Evolutionary conservation across 192 early-diverging fungal species (phyloP).

Genomic region (Podila horticola): DNA sequence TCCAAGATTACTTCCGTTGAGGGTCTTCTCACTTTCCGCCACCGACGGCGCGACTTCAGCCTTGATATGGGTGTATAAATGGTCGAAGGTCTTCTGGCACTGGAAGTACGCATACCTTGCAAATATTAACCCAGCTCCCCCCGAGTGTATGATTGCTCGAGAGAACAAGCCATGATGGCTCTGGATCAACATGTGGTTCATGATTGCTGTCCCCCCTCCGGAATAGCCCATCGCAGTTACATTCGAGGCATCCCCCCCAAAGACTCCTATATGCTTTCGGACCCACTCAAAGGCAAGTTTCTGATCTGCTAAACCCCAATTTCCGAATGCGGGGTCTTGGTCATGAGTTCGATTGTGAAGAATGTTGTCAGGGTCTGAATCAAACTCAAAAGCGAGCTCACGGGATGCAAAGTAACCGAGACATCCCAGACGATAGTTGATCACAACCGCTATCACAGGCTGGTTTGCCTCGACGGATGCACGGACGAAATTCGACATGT

Average conservation of each 20-base stretch:
- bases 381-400: not conserved
- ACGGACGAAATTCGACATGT: not conserved
- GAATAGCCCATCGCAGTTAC: not conserved
- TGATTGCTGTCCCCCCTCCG: not conserved
- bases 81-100: conserved; percentile 3
- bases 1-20: not conserved
- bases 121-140: not conserved
- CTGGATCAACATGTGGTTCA: not conserved
- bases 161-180: not conserved
- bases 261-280: not conserved
- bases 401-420: conserved; percentile 1
- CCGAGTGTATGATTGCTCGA: conserved; percentile 2
- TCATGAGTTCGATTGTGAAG: conserved; percentile 1
- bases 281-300: conserved; percentile 2
- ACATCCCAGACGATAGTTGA: not conserved
- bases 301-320: conserved; percentile 4
- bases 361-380: not conserved
- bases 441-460: not conserved
- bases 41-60: not conserved
- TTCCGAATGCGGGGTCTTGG: not conserved
- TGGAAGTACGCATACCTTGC: not conserved
- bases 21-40: not conserved
- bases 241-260: not conserved
- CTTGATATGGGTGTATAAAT: not conserved
- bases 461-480: not conserved